These are phyloP conservation scores for Metschnikowia lunata DNA, from an alignment of 805 yeast genomes.

Conservation along the genomic window DNA sequence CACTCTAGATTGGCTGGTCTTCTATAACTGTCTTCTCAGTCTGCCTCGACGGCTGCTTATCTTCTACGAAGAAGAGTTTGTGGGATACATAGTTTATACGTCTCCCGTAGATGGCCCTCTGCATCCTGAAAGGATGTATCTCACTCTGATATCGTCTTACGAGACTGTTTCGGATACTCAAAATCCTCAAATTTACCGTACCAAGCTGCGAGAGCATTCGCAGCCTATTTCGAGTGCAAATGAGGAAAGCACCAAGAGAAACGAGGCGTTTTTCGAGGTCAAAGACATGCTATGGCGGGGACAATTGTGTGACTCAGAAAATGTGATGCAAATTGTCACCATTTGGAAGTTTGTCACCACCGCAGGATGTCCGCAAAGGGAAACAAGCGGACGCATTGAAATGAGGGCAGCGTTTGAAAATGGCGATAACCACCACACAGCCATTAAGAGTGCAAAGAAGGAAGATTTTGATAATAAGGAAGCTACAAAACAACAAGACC, in stretches of 20 bases:
- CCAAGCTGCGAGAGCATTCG: not conserved
- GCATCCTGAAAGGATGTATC: conserved; percentile 5
- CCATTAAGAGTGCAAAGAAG: too few species aligned
- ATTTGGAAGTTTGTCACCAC: conserved; percentile 30
- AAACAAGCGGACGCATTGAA: conserved; percentile 4
- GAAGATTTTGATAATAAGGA: too few species aligned
- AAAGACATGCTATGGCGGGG: conserved; percentile 5
- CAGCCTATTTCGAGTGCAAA: not conserved
- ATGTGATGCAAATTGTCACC: conserved; percentile 1
- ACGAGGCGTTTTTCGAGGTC: not conserved
- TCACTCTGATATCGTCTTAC: conserved; percentile 3
- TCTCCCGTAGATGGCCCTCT: not conserved
- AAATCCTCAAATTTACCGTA: too few species aligned
- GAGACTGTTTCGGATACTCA: not conserved
- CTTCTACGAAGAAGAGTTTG: conserved; percentile 30
- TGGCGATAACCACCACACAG: too few species aligned
- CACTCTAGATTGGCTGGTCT: too few species aligned
- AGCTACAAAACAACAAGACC: too few species aligned
- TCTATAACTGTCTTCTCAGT: too few species aligned
- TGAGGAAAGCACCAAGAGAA: not conserved
- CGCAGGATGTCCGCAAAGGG: conserved; percentile 6
- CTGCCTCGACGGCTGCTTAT: conserved; percentile 11
- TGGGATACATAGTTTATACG: conserved; percentile 25
- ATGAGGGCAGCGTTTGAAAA: conserved; percentile 1
- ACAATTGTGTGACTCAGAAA: not conserved